A percentile compares a stretch with the other conserved stretches of the same genome.
Conservation (phyloP, 306 rosid species). For the Dalbergia oliveri region DNA sequence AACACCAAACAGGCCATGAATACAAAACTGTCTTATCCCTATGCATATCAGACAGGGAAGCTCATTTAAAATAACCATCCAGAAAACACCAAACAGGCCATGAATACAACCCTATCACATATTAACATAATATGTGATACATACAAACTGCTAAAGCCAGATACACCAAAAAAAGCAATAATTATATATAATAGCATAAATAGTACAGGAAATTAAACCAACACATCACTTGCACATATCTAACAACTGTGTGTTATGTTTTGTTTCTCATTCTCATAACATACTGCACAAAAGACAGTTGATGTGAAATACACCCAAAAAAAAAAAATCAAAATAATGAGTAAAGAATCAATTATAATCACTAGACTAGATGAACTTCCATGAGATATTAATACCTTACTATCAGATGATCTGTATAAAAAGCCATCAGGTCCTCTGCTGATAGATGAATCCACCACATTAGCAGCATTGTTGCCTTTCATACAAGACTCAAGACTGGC, state of each 20-base stretch:
- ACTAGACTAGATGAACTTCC: slow-evolving; percentile 17
- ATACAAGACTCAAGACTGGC: slow-evolving; percentile 64
- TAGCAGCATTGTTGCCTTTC: slow-evolving; percentile 52
- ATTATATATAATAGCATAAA: neutral
- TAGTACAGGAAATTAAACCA: slow-evolving; percentile 21
- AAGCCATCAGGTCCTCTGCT: slow-evolving; percentile 48
- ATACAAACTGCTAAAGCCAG: neutral
- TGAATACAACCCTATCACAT: neutral
- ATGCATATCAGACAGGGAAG: slow-evolving; percentile 14
- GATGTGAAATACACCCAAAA: slow-evolving; percentile 15
- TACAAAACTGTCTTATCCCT: neutral
- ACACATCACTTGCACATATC: slow-evolving; percentile 33
- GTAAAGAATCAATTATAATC: slow-evolving; percentile 22
- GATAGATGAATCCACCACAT: slow-evolving; percentile 51
- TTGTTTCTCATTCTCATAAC: slow-evolving; percentile 28
- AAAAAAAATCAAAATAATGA: slow-evolving; percentile 12
- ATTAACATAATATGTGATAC: neutral
- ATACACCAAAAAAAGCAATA: slow-evolving; percentile 12
- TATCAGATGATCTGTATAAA: slow-evolving; percentile 48
- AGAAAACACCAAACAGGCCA: neutral
- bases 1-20: neutral
- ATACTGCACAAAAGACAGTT: slow-evolving; percentile 31
- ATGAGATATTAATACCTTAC: slow-evolving; percentile 60
- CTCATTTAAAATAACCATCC: slow-evolving; percentile 21
- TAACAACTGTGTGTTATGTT: slow-evolving; percentile 4